phyloP scores from a whole-genome alignment of 768 basidiomycete genomes.

The Kwoniella pini region DNA sequence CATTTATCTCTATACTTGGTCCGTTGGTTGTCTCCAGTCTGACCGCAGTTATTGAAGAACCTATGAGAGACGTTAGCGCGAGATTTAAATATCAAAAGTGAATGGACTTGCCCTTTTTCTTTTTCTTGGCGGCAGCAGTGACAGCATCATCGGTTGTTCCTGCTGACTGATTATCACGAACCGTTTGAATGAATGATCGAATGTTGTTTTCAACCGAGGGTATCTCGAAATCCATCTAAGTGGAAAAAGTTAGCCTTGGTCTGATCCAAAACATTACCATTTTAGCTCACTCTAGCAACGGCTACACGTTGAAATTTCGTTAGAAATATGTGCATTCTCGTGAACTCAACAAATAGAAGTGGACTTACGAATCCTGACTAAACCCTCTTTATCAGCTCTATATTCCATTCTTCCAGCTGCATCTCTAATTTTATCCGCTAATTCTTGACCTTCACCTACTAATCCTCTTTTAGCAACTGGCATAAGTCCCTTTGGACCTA shows the following conservation, averaged over 20 bases:
- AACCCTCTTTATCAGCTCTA: constrained; percentile 85
- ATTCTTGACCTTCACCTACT: constrained; percentile 73
- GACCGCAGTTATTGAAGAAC: constrained; percentile 72
- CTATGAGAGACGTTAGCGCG: constrained; percentile 56
- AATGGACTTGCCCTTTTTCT: constrained; percentile 56
- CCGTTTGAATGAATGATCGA: constrained; percentile 65
- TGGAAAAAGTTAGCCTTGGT: not conserved
- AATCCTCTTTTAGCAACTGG: constrained; percentile 91
- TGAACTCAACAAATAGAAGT: too few species aligned
- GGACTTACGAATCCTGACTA: constrained; percentile 72
- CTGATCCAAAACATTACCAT: not conserved
- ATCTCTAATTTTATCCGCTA: constrained; percentile 74
- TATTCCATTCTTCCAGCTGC: constrained; percentile 84
- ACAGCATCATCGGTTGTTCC: constrained; percentile 53
- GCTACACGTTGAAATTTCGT: too few species aligned
- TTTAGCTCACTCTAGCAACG: constrained; percentile 34
- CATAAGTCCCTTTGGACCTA: constrained; percentile 90
- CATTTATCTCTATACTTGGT: constrained; percentile 84
- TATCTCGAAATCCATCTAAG: constrained; percentile 72
- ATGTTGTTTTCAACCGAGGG: constrained; percentile 78
- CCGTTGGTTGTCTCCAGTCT: constrained; percentile 82
- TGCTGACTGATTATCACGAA: constrained; percentile 34
- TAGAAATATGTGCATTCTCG: too few species aligned
- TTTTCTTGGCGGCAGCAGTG: constrained; percentile 62
- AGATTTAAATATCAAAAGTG: not conserved